Evolutionary conservation across 495 filamentous ascomycete species (phyloP).

Genomic region (Articulospora tetracladia): DNA sequence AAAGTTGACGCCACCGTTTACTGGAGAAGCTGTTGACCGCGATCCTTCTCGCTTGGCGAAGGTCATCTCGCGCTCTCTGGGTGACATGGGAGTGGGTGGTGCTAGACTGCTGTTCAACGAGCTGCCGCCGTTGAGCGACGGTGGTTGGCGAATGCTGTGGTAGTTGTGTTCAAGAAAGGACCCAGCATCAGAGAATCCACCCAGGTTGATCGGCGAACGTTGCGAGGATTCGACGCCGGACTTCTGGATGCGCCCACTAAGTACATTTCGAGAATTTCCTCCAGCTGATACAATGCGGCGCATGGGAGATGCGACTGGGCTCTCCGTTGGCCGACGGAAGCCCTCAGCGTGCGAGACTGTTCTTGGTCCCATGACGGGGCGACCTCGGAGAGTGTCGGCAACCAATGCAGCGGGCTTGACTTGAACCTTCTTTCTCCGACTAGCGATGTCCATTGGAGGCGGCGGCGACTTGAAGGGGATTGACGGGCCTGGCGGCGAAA

Average conservation of each 20-base stretch:
- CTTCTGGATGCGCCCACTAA: slow-evolving; percentile 22
- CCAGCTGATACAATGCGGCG: slow-evolving; percentile 28
- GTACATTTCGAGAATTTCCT: slow-evolving; percentile 19
- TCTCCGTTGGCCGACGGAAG: slow-evolving; percentile 20
- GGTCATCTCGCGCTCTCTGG: slow-evolving; percentile 23
- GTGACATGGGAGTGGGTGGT: slow-evolving; percentile 28
- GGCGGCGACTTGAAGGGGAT: slow-evolving; percentile 24
- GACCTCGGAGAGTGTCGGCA: slow-evolving; percentile 16
- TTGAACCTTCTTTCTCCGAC: slow-evolving; percentile 24
- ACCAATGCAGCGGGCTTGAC: slow-evolving; percentile 21
- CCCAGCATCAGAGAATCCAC: slow-evolving; percentile 17
- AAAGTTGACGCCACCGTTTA: slow-evolving; percentile 19
- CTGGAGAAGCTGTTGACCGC: slow-evolving; percentile 23
- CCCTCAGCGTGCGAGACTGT: slow-evolving; percentile 25
- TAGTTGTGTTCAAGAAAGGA: slow-evolving; percentile 24
- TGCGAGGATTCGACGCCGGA: slow-evolving; percentile 22
- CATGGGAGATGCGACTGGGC: slow-evolving; percentile 26
- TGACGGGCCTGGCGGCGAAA: slow-evolving; percentile 14
- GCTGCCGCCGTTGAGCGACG: slow-evolving; percentile 13
- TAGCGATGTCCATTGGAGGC: slow-evolving; percentile 24
- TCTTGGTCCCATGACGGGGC: slow-evolving; percentile 22
- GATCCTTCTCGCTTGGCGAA: slow-evolving; percentile 15
- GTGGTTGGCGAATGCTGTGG: slow-evolving; percentile 17
- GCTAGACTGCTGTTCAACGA: slow-evolving; percentile 25
- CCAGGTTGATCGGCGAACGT: slow-evolving; percentile 24